Percentiles rank a stretch among this genome's conserved stretches.
phyloP scores from a whole-genome alignment of 2,329 filamentous ascomycete genomes.

The Ophiosphaerella herpotricha region DNA sequence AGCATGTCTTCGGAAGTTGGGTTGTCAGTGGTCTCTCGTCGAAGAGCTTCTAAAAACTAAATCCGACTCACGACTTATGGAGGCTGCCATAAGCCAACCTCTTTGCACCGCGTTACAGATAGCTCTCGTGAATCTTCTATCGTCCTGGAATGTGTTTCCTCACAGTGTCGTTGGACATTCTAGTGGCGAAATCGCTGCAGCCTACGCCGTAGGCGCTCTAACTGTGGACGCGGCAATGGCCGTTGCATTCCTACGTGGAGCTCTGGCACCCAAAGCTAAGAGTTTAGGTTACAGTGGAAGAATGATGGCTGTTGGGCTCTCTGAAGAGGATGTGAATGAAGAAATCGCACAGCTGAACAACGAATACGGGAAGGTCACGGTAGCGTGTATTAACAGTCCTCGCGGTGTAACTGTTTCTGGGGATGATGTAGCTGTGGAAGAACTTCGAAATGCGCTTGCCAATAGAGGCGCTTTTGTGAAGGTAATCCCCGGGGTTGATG shows the following conservation, averaged over 20 bases:
- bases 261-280: constrained; percentile 9
- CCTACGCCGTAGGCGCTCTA: constrained; percentile 23
- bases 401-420: constrained; percentile 53
- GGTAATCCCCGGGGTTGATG: constrained; percentile 44
- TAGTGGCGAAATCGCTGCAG: constrained; percentile 33
- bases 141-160: constrained; percentile 20
- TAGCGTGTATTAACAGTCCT: constrained; percentile 48
- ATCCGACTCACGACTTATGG: constrained; percentile 8
- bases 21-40: constrained; percentile 12
- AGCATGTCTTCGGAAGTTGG: constrained; percentile 5
- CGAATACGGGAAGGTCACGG: constrained; percentile 18
- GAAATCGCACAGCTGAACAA: constrained; percentile 6
- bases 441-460: constrained; percentile 38
- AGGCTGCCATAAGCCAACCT: constrained; percentile 21
- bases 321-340: constrained; percentile 10
- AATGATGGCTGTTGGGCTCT: constrained; percentile 42
- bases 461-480: constrained; percentile 46
- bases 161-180: constrained; percentile 29
- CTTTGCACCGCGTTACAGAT: constrained; percentile 30
- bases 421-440: constrained; percentile 44
- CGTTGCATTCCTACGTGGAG: constrained; percentile 19
- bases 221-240: constrained; percentile 8
- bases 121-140: constrained; percentile 21
- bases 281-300: constrained; percentile 8
- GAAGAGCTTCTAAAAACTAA: constrained; percentile 14